Evolutionary conservation across 2,329 filamentous ascomycete genomes (phyloP).

Genomic region (Neopestalotiopsis sp.): DNA sequence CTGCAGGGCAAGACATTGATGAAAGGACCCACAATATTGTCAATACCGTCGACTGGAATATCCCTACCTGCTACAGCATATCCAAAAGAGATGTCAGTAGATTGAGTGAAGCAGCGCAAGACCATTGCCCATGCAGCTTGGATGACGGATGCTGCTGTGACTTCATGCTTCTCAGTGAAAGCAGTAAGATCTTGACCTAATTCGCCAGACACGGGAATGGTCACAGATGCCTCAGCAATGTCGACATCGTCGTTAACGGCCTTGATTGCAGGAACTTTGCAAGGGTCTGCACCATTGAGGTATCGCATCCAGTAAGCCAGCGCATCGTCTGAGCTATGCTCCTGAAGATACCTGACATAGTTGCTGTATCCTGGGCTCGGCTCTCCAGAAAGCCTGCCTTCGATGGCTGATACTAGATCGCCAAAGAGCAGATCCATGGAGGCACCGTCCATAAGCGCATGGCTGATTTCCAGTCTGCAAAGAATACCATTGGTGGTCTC

Average conservation of each 20-base stretch:
- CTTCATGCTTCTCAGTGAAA: constrained; percentile 8
- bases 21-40: constrained; percentile 11
- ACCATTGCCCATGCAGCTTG: constrained; percentile 15
- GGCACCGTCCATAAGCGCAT: constrained; percentile 11
- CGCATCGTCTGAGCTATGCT: background rate
- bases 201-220: background rate
- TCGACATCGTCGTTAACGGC: background rate
- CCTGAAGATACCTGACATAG: constrained; percentile 16
- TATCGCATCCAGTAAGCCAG: constrained; percentile 16
- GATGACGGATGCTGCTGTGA: constrained; percentile 11
- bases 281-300: constrained; percentile 10
- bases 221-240: background rate
- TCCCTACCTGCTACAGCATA: constrained; percentile 8
- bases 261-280: constrained; percentile 3
- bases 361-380: constrained; percentile 12
- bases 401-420: constrained; percentile 15
- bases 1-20: constrained; percentile 16
- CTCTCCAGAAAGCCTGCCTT: background rate
- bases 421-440: constrained; percentile 8
- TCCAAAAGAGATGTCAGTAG: background rate
- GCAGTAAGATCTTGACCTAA: background rate
- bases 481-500: constrained; percentile 9
- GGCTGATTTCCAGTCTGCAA: constrained; percentile 17
- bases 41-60: constrained; percentile 10
- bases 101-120: constrained; percentile 11